Evolutionary conservation across 2,329 filamentous ascomycete genomes (phyloP), one percentile per base, ranked within the genome.

Genomic region (Sclerotinia sclerotiorum): DNA sequence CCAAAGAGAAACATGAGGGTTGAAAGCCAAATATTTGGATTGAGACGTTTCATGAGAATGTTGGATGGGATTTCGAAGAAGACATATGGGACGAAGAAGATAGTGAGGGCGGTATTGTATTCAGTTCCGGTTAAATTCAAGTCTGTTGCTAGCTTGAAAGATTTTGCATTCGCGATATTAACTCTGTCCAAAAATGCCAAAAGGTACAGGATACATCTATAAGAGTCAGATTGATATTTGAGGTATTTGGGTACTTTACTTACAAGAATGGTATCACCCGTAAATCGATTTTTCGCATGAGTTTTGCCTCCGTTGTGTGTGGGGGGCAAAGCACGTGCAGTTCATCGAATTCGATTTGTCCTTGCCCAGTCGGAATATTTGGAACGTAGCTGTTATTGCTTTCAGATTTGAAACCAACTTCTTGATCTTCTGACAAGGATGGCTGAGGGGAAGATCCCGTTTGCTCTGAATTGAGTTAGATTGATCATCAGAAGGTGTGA

Each of bases 71-170:
- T 91, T 80, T 92, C 88, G 73, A 86, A 84, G 67, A 91, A 74
- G 73, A 91, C 82, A 77, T 94, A 94, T 0, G 91, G 90, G 1
- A 94, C 85, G 79, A 94, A 94, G 81, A 94, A 94, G 75, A 94
- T 92, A 68, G 89, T 90, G 70, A 94, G 82, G 1, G 89, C 89
- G 19, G 88, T 91, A 78, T 93, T 94, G 80, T 91, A 94, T 75
- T 91, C 81, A 6, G 80, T 79, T 55, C 81, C 81, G 32, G 83
- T 80, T 39, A 94, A 84, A 4, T 81, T 70, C 6, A 94, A 82
- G 71, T 94, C 91, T 15, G 82, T 75, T 35, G 82, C 81, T 19
- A 94, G 81, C 52, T 84, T 83, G 70, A 92, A 92, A 57, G 90
- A 83, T 55, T 84, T 86, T 39, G 91, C 91, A 79, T 94, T 94